Conservation (phyloP, 345 rosid genomes). For the Ailanthus altissimus region DNA sequence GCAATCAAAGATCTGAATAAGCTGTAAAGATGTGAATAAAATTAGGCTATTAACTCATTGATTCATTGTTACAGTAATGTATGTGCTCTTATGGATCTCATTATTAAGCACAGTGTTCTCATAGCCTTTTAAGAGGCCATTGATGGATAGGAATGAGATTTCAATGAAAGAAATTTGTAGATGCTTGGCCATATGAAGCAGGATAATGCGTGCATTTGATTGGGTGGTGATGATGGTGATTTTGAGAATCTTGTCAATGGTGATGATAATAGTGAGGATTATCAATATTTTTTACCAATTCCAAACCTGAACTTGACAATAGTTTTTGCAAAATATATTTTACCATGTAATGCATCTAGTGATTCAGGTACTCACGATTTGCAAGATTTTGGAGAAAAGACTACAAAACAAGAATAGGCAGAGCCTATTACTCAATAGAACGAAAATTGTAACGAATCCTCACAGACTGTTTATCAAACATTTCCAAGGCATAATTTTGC, state of each 20-base stretch:
- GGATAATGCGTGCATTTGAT: too few species aligned
- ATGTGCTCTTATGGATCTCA: too few species aligned
- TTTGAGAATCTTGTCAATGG: slow-evolving; percentile 34
- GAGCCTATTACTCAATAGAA: slow-evolving; percentile 23
- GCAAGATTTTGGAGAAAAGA: slow-evolving; percentile 38
- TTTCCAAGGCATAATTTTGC: slow-evolving; percentile 8
- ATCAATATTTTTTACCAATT: slow-evolving; percentile 31
- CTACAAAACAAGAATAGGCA: slow-evolving; percentile 40
- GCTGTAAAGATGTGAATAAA: too few species aligned
- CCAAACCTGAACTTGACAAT: slow-evolving; percentile 39
- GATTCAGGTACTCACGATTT: slow-evolving; percentile 33
- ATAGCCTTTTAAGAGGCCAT: too few species aligned
- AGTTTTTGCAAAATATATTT: slow-evolving; percentile 36
- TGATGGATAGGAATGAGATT: too few species aligned
- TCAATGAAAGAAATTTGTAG: too few species aligned
- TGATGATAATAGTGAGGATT: slow-evolving; percentile 30
- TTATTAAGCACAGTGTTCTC: too few species aligned
- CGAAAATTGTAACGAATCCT: slow-evolving; percentile 26
- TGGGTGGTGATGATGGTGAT: background rate
- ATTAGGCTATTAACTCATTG: too few species aligned
- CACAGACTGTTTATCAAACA: slow-evolving; percentile 31
- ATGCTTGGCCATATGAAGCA: too few species aligned
- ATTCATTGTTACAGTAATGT: too few species aligned
- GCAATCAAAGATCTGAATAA: too few species aligned
- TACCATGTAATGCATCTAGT: slow-evolving; percentile 29